Percentiles rank a stretch among this genome's conserved stretches.
These are phyloP conservation scores for Trichoderma guizhouense DNA, from an alignment of 2,329 filamentous ascomycete species.

Conservation along the genomic window DNA sequence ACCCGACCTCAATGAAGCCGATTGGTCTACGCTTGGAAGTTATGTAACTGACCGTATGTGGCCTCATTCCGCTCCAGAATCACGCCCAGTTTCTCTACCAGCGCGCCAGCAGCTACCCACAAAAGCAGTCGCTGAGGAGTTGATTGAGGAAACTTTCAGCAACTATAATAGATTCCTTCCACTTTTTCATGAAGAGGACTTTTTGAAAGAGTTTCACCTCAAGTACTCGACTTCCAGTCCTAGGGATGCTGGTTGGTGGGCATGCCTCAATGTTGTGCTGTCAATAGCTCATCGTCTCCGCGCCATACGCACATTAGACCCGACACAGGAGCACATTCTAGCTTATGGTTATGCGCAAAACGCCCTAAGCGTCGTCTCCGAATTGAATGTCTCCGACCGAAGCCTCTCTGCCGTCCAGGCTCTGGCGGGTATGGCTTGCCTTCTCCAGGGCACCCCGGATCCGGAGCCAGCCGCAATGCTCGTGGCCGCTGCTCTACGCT, in stretches of 20 bases:
- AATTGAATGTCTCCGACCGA: not conserved
- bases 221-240: not conserved
- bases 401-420: constrained; percentile 5
- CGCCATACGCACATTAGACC: not conserved
- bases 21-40: not conserved
- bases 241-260: constrained; percentile 2
- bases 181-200: constrained; percentile 3
- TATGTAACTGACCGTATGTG: not conserved
- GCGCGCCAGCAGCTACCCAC: not conserved
- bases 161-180: constrained; percentile 7
- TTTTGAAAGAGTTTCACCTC: constrained; percentile 6
- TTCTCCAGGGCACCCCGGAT: not conserved
- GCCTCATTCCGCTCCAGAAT: not conserved
- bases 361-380: constrained; percentile 1
- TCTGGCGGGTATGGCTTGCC: constrained; percentile 5
- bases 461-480: constrained; percentile 3
- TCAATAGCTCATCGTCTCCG: constrained; percentile 13
- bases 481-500: not conserved
- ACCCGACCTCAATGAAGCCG: not conserved
- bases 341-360: constrained; percentile 1
- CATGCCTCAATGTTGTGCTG: constrained; percentile 7
- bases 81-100: not conserved
- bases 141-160: not conserved
- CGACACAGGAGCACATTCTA: not conserved
- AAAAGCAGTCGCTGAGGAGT: not conserved